Evolutionary conservation across 257 asterid species (phyloP).

Genomic region (Henckelia pumila): DNA sequence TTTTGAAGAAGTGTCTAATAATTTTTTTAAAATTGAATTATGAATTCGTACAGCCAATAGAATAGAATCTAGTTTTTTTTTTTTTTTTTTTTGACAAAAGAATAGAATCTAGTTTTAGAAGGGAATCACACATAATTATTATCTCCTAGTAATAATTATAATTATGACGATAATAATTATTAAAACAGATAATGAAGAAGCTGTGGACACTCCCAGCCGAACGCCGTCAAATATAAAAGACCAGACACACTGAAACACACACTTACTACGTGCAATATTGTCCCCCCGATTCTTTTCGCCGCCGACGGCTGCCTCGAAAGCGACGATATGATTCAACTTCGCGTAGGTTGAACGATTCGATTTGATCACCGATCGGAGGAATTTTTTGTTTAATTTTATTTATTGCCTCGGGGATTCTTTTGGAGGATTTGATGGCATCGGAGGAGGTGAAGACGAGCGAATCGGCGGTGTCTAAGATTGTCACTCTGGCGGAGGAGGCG

Average conservation of each 20-base stretch:
- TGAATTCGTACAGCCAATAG: conserved; percentile 10
- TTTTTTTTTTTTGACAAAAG: no score
- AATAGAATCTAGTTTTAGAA: conserved; percentile 10
- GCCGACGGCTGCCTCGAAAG: conserved; percentile 14
- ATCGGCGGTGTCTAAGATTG: conserved; percentile 90
- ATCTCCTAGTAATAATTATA: background rate
- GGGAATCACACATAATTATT: conserved; percentile 1
- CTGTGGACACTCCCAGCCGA: background rate
- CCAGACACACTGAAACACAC: conserved; percentile 25
- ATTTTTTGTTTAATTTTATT: background rate
- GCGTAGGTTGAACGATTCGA: conserved; percentile 16
- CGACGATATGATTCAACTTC: conserved; percentile 1
- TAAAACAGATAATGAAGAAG: background rate
- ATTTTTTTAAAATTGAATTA: background rate
- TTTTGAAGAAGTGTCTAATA: no score
- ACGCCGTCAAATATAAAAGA: conserved; percentile 32
- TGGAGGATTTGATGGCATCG: conserved; percentile 63
- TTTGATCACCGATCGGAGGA: conserved; percentile 30
- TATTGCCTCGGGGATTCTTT: background rate
- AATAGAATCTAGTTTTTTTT: conserved; percentile 11
- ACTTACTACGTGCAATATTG: conserved; percentile 31
- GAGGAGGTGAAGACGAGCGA: conserved; percentile 89
- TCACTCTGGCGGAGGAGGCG: conserved; percentile 88
- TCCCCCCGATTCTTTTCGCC: conserved; percentile 4
- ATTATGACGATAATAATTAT: background rate